Base-by-base conservation (phyloP, 257 asterid genomes). In the Galeopsis tetrahit region DNA sequence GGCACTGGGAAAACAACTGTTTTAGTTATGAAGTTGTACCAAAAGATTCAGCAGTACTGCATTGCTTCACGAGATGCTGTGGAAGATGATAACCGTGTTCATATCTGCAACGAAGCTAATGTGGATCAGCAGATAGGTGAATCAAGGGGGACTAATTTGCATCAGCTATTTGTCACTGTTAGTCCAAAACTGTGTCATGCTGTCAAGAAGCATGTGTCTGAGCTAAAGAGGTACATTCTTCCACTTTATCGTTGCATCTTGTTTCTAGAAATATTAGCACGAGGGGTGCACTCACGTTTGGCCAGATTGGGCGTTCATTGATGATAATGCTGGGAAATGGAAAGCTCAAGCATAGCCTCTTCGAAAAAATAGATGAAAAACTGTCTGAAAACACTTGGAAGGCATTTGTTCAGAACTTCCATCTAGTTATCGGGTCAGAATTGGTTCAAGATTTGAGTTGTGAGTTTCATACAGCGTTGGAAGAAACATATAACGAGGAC, bases 1-100 rank as follows among this genome's bases (percentile, higher is more conserved):
- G 96, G 96, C 46, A 88, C 97, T 1, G 93, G 95, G 10, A 88
- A 88, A 75, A 85, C 96, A 0, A 88, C 93, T 15, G 79, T 90
- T 9, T 73, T 90, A 80, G 85, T 92, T 6, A 82, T 81, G 93
- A 90, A 88, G 70, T 71, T 88, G 55, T 78, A 59, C 68, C 80
- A 75, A 3, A 85, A 75, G 64, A 80, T 83, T 33, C 90, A 90
- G 68, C 88, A 72, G 36, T 82, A 73, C 13, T 68, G 51, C 69
- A 49, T 84, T 15, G 85, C 89, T 63, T 36, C 82, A 8, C 82
- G 68, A 28, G 85, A 82, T 43, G 63, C 71, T 69, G 38, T 35
- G 9, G 28, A 39, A 31, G 70, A 15, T 34, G 72, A 74, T n/a
- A 43, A 58, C 31, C 52, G 38, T 59, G 55, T 10, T 38, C 13